Evolutionary conservation across 352 stramenopile species (phyloP), one percentile per base, ranked within the genome.

Genomic region (Globisporangium cederbergense): DNA sequence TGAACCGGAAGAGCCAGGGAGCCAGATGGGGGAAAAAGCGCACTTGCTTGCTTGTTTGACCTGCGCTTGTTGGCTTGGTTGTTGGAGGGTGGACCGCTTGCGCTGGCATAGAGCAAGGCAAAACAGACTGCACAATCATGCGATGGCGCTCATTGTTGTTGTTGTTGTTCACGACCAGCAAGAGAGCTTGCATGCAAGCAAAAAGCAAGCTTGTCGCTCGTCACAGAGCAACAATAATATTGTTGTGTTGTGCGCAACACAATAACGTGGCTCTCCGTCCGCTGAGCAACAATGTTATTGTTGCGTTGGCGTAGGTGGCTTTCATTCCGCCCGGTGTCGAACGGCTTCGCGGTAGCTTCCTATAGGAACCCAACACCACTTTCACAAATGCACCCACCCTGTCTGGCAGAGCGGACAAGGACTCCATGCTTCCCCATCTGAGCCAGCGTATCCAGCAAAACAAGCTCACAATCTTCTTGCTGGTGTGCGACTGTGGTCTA

Each of bases 271-370:
- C 0, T 14, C 25, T n/a, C 14, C 1, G 7, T 13, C 25, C 28
- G 14, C 2, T 5, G 8, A 56, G 18, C 50, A 56, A 3, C 50
- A 56, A 56, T 56, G 50, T 40, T 11, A 57, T 57, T 57, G 51
- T 18, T 57, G 51, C 28, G 20, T 22, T 40, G 1, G 8, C 13
- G 11, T 54, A 4, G 25, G 11, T 8, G 16, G 32, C 32, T 36
- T 7, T 46, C 13, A 46, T 46, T n/a, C 13, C 13, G 40, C 11
- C 13, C 1, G 14, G 4, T 18, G 40, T 7, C 40, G 14, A 46
- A n/a, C n/a, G 40, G 40, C 38, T 45, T 45, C 38, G 16, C 38
- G 14, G 38, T 45, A 13, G 38, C 40, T 56, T 56, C 36, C 50
- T 20, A 25, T 30, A 55, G 5, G 22, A 51, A 51, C n/a, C 38